Percentiles rank a stretch among this genome's conserved stretches.
These are phyloP conservation scores for Capsella rubella DNA, from an alignment of 441 rosid species.

Conservation along the genomic window DNA sequence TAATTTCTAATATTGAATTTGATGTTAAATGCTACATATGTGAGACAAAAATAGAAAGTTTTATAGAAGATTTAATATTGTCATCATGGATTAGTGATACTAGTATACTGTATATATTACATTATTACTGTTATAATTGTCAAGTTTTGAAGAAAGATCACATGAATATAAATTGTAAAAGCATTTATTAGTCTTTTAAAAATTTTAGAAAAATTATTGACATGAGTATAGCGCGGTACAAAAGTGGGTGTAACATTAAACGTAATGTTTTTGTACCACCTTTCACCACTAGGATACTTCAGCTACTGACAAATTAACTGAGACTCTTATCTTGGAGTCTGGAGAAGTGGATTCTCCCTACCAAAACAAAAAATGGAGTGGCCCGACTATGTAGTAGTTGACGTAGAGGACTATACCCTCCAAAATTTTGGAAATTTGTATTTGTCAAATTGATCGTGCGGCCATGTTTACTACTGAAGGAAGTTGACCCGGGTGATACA, in stretches of 20 bases:
- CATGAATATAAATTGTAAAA: no score
- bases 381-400: not conserved
- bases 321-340: not conserved
- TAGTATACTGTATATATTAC: no score
- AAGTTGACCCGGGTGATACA: slow-evolving; percentile 25
- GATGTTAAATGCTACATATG: no score
- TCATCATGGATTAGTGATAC: no score
- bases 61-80: no score
- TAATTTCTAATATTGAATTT: no score
- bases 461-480: slow-evolving; percentile 28
- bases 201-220: no score
- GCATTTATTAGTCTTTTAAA: no score
- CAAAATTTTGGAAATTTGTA: not conserved
- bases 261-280: not conserved
- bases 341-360: not conserved
- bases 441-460: slow-evolving; percentile 35
- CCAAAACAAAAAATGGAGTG: not conserved
- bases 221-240: no score
- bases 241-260: not conserved
- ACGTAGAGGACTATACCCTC: not conserved
- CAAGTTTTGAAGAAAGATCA: no score
- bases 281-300: not conserved
- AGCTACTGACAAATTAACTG: not conserved
- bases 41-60: no score
- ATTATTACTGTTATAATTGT: no score